Evolutionary conservation across 768 basidiomycete species (phyloP).

Genomic region (Mycena latifolia): DNA sequence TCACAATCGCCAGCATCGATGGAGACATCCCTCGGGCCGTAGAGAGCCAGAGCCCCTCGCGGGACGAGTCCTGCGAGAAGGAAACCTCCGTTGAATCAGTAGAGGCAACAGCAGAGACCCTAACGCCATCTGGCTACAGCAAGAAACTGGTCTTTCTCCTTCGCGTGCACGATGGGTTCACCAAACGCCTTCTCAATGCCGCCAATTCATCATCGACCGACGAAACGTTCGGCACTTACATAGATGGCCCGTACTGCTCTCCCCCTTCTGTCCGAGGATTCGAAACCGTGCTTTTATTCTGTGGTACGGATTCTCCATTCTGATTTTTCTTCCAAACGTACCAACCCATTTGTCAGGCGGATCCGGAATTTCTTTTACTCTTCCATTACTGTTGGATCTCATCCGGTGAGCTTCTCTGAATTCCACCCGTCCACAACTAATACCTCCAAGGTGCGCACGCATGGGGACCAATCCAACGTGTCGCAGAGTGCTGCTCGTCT

Average conservation of each 20-base stretch:
- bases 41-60: neutral
- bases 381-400: constrained; percentile 54
- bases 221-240: constrained; percentile 51
- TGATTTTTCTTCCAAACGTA: neutral
- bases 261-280: constrained; percentile 52
- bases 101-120: constrained; percentile 6
- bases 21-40: constrained; percentile 29
- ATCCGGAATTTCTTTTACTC: constrained; percentile 57
- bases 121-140: constrained; percentile 32
- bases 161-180: constrained; percentile 66
- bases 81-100: constrained; percentile 13
- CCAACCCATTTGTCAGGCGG: constrained; percentile 49
- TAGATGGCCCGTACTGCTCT: constrained; percentile 68
- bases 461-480: constrained; percentile 40
- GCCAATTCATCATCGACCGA: constrained; percentile 37
- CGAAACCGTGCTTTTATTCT: constrained; percentile 59
- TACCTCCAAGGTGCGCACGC: constrained; percentile 15
- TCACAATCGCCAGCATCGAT: constrained; percentile 60
- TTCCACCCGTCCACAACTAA: neutral
- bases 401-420: constrained; percentile 46
- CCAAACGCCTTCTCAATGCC: constrained; percentile 53
- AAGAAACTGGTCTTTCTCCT: constrained; percentile 66
- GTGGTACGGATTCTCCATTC: constrained; percentile 46
- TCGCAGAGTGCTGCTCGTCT: constrained; percentile 52
- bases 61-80: constrained; percentile 19